phyloP scores from a whole-genome alignment of 2,329 filamentous ascomycete genomes.

The Neofusicoccum sp. region DNA sequence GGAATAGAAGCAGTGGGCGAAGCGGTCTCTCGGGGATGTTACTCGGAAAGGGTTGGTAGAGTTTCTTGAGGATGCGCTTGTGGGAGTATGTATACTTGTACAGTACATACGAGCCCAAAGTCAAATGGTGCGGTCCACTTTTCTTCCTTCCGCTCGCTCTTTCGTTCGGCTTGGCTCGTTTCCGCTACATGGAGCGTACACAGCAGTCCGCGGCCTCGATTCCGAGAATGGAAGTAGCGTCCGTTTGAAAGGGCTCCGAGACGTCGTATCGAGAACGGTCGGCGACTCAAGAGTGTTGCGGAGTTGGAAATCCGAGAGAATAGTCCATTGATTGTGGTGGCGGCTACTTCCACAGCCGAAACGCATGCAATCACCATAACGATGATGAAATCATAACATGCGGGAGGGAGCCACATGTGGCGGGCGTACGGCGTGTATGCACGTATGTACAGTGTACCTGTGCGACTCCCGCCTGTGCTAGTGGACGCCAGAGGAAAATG shows the following conservation, averaged over 20 bases:
- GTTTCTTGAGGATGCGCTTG: background rate
- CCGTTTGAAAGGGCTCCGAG: background rate
- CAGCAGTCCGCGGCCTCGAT: background rate
- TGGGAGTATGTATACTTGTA: too few species aligned
- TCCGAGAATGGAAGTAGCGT: background rate
- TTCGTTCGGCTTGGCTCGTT: background rate
- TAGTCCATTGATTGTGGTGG: too few species aligned
- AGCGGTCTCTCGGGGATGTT: background rate
- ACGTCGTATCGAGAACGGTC: background rate
- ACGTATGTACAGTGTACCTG: slow-evolving; percentile 4
- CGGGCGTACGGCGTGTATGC: background rate
- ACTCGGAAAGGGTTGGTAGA: background rate
- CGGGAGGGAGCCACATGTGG: background rate
- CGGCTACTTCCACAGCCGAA: too few species aligned
- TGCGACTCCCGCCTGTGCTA: background rate
- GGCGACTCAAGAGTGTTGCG: background rate
- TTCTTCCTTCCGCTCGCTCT: too few species aligned
- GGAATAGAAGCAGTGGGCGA: background rate
- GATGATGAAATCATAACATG: background rate
- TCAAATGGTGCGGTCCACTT: background rate
- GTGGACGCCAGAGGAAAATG: background rate
- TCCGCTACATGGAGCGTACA: background rate
- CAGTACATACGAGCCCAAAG: too few species aligned
- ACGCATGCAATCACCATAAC: background rate
- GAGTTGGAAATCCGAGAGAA: too few species aligned